Evolutionary conservation across 2,329 filamentous ascomycete species (phyloP).

Genomic region (Xylariales sp.): DNA sequence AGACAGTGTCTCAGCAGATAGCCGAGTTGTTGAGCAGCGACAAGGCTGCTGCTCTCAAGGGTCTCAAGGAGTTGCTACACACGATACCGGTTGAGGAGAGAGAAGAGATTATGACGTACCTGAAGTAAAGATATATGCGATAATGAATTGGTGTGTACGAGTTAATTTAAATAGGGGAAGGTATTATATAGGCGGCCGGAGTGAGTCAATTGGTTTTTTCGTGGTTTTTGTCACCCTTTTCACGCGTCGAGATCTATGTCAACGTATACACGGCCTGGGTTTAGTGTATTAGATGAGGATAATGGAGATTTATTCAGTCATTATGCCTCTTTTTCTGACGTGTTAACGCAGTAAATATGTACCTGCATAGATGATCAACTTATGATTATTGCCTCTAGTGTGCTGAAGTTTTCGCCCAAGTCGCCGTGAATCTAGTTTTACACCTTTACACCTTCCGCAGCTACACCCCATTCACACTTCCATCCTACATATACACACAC

Average conservation of each 20-base stretch:
- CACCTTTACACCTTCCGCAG: too few species aligned
- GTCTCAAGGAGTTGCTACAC: constrained; percentile 84
- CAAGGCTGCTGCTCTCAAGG: constrained; percentile 80
- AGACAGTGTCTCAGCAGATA: constrained; percentile 67
- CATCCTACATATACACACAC: too few species aligned
- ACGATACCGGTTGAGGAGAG: constrained; percentile 91
- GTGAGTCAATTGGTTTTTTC: neutral
- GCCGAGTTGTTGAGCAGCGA: constrained; percentile 59
- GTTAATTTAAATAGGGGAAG: constrained; percentile 2
- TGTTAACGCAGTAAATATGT: too few species aligned
- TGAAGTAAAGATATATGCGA: constrained; percentile 54
- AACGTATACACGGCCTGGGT: constrained; percentile 2
- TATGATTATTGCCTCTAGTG: too few species aligned
- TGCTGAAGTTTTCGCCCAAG: too few species aligned
- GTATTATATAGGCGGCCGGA: neutral
- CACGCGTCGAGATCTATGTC: neutral
- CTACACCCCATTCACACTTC: too few species aligned
- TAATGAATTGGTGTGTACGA: neutral
- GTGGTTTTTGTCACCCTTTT: neutral
- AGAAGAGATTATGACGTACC: constrained; percentile 78
- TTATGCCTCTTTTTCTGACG: too few species aligned
- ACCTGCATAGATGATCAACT: too few species aligned
- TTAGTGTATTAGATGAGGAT: constrained; percentile 13
- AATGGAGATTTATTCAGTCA: constrained; percentile 13
- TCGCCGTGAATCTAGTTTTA: too few species aligned